Conservation (phyloP, 2,329 filamentous ascomycete species). For the Fonsecaea pedrosoi region DNA sequence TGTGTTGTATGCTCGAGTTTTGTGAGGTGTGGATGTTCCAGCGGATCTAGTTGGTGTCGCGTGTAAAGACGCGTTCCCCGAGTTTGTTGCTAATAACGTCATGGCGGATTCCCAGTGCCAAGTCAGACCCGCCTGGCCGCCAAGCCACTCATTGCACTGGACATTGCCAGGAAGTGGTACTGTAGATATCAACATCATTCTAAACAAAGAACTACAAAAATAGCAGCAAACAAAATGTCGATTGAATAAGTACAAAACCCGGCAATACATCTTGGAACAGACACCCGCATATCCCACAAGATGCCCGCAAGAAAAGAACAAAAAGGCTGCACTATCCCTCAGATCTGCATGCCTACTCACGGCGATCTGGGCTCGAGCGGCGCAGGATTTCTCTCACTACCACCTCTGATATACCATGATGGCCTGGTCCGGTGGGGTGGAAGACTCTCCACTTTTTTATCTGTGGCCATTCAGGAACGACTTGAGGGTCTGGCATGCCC, state of each 20-base stretch:
- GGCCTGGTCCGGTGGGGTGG: constrained; percentile 41
- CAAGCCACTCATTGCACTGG: background rate
- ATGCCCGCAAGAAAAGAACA: background rate
- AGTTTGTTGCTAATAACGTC: constrained; percentile 20
- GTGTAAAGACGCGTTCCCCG: constrained; percentile 10
- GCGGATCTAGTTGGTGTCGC: background rate
- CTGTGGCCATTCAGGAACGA: constrained; percentile 26
- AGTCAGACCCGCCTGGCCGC: background rate
- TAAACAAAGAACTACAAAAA: background rate
- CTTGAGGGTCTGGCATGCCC: constrained; percentile 13
- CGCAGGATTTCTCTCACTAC: constrained; percentile 30
- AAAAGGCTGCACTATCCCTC: background rate
- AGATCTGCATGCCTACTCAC: background rate
- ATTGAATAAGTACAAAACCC: background rate
- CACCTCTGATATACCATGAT: constrained; percentile 40
- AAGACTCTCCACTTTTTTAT: constrained; percentile 35
- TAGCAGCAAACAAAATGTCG: background rate
- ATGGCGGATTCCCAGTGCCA: background rate
- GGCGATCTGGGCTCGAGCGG: background rate
- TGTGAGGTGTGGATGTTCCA: background rate
- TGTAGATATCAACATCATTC: background rate
- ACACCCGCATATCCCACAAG: background rate
- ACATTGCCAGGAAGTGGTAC: background rate
- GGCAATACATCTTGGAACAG: background rate
- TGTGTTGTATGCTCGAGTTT: background rate